Evolutionary conservation across 2,329 filamentous ascomycete genomes (phyloP).

Genomic region (Talaromyces sp.): DNA sequence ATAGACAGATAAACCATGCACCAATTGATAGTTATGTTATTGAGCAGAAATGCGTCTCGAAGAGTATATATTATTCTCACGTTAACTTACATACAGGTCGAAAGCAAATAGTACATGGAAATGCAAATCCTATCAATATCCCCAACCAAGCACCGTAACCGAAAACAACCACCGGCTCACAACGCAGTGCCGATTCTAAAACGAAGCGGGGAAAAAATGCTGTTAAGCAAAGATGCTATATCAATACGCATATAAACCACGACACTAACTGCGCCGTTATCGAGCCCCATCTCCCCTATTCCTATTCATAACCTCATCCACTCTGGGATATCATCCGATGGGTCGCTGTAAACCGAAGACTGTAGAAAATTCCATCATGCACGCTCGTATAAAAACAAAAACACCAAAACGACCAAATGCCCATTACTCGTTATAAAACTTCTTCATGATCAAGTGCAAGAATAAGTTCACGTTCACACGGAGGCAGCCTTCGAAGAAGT

Average conservation of each 20-base stretch:
- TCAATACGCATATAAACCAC: slow-evolving; percentile 1
- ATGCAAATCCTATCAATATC: slow-evolving; percentile 1
- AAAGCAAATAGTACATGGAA: slow-evolving; percentile 1
- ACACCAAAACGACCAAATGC: not conserved
- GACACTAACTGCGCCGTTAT: slow-evolving; percentile 4
- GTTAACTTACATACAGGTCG: slow-evolving; percentile 7
- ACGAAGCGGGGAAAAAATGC: not conserved
- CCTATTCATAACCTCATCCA: slow-evolving; percentile 3
- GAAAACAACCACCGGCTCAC: not conserved
- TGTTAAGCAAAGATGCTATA: slow-evolving; percentile 1
- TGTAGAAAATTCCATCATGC: slow-evolving; percentile 1
- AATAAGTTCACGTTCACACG: slow-evolving; percentile 94
- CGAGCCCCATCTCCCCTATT: not conserved
- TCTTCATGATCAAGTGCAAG: slow-evolving; percentile 95
- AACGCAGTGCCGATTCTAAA: not conserved
- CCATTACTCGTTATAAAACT: slow-evolving; percentile 68
- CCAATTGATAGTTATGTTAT: not conserved
- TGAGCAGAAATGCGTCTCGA: not conserved
- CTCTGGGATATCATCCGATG: slow-evolving; percentile 7
- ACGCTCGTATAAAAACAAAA: not conserved
- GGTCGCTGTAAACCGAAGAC: slow-evolving; percentile 5
- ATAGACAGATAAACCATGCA: too few species aligned
- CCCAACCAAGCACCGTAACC: not conserved
- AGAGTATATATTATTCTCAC: not conserved
- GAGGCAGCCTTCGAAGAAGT: slow-evolving; percentile 80